These are phyloP conservation scores for Rhodotorula diobovata DNA, from an alignment of 768 basidiomycete genomes.

Conservation along the genomic window DNA sequence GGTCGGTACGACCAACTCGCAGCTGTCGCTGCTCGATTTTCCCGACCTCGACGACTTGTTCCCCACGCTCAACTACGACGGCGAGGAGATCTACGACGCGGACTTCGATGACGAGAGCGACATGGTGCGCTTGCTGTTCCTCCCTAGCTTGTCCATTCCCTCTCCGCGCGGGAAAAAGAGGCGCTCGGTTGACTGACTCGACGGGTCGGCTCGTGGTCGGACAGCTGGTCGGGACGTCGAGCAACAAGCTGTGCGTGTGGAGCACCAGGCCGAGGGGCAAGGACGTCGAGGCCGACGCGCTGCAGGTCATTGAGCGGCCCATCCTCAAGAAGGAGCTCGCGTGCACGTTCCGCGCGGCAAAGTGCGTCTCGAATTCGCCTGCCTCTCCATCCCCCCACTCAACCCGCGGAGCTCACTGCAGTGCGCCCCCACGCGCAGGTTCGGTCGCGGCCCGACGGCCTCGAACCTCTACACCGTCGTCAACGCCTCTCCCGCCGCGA, in stretches of 20 bases:
- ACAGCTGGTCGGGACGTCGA: constrained; percentile 37
- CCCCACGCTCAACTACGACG: constrained; percentile 49
- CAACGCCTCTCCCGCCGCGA: constrained; percentile 56
- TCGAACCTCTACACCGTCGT: constrained; percentile 64
- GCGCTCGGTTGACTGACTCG: too few relatives aligned
- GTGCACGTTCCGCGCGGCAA: constrained; percentile 41
- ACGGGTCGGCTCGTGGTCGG: too few relatives aligned
- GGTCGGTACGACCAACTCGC: constrained; percentile 27
- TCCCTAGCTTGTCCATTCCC: neutral
- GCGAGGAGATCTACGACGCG: constrained; percentile 80
- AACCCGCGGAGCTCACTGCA: too few relatives aligned
- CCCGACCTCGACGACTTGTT: constrained; percentile 55
- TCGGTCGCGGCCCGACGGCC: constrained; percentile 59
- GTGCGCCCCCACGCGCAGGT: constrained; percentile 3
- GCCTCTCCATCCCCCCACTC: too few relatives aligned
- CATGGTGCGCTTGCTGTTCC: constrained; percentile 40
- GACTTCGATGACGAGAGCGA: constrained; percentile 69
- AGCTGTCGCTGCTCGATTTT: constrained; percentile 66
- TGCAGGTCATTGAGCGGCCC: constrained; percentile 41
- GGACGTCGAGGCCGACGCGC: constrained; percentile 14
- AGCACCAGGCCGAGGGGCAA: constrained; percentile 4
- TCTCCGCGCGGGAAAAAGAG: too few relatives aligned
- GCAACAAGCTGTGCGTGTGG: constrained; percentile 37
- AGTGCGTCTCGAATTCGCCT: constrained; percentile 11
- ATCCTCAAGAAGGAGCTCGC: constrained; percentile 32